Percentiles rank a stretch among this genome's conserved stretches.
Evolutionary conservation across 345 rosid genomes (phyloP).

Genomic region (Citrus sp.): DNA sequence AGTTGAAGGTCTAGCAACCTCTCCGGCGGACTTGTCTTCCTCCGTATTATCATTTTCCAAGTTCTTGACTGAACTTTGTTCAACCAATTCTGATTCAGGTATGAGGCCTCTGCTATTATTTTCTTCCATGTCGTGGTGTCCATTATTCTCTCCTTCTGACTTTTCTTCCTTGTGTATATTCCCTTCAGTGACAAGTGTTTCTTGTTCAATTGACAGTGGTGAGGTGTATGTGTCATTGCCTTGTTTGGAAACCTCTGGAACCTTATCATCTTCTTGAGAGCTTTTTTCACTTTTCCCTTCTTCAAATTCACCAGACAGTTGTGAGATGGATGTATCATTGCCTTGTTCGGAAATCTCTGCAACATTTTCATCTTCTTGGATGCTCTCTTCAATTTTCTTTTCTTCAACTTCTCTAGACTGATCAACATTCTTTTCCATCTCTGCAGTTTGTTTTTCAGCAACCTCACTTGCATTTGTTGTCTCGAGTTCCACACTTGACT

Average conservation of each 20-base stretch:
- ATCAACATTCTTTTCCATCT: conserved; percentile 6
- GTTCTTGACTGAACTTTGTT: conserved; percentile 2
- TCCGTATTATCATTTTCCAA: conserved; percentile 6
- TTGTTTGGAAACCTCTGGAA: conserved; percentile 5
- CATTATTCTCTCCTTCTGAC: conserved; percentile 1
- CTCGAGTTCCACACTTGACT: conserved; percentile 29
- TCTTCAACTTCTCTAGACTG: background rate
- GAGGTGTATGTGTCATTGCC: conserved; percentile 10
- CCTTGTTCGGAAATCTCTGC: conserved; percentile 10
- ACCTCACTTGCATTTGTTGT: conserved; percentile 11
- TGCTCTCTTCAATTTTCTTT: background rate
- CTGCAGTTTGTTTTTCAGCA: conserved; percentile 3
- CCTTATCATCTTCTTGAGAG: background rate
- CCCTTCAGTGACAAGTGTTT: conserved; percentile 3
- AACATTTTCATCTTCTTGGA: background rate
- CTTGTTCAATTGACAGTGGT: conserved; percentile 7
- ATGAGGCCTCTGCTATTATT: background rate
- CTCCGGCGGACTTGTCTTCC: conserved; percentile 4
- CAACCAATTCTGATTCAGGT: conserved; percentile 13
- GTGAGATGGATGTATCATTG: background rate
- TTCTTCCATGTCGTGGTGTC: background rate
- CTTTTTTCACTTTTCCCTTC: conserved; percentile 1
- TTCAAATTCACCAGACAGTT: background rate
- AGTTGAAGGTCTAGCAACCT: conserved; percentile 15
- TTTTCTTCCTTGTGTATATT: conserved; percentile 1